These are phyloP conservation scores for Erythrophleum fordii DNA, from an alignment of 306 rosid genomes.

Conservation along the genomic window DNA sequence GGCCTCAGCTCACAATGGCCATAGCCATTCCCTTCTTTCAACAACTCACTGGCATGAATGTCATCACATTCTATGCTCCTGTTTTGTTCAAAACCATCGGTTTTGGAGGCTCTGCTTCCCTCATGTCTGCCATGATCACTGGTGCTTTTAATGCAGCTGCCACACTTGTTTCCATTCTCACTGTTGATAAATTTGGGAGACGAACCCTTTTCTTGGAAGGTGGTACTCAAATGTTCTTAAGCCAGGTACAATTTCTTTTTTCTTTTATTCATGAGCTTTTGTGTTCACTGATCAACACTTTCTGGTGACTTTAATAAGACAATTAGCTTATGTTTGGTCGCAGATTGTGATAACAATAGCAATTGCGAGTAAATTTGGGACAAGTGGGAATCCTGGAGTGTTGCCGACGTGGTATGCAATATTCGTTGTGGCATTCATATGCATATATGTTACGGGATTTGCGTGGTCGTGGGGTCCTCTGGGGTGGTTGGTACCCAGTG, in stretches of 20 bases:
- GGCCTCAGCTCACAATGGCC: background rate
- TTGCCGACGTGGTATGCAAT: constrained; percentile 10
- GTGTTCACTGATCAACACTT: too few species aligned
- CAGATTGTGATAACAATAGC: constrained; percentile 43
- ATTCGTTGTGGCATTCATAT: constrained; percentile 21
- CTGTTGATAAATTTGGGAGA: background rate
- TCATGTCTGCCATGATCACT: background rate
- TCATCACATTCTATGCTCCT: background rate
- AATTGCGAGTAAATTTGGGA: constrained; percentile 48
- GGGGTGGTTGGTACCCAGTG: background rate
- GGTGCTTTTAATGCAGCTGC: background rate
- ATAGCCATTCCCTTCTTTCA: background rate
- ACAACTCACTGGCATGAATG: background rate
- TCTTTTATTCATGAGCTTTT: too few species aligned
- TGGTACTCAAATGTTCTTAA: background rate
- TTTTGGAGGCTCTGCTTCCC: background rate
- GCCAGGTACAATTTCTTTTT: background rate
- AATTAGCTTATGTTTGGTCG: too few species aligned
- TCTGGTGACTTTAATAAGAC: too few species aligned
- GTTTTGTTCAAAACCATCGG: background rate
- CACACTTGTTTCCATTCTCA: background rate
- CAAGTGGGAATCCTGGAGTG: constrained; percentile 46
- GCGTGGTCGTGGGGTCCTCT: background rate
- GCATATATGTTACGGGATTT: constrained; percentile 2
- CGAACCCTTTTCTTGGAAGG: background rate